Evolutionary conservation across 345 rosid genomes (phyloP), one percentile per base, ranked within the genome.

Genomic region (Brassica cretica): DNA sequence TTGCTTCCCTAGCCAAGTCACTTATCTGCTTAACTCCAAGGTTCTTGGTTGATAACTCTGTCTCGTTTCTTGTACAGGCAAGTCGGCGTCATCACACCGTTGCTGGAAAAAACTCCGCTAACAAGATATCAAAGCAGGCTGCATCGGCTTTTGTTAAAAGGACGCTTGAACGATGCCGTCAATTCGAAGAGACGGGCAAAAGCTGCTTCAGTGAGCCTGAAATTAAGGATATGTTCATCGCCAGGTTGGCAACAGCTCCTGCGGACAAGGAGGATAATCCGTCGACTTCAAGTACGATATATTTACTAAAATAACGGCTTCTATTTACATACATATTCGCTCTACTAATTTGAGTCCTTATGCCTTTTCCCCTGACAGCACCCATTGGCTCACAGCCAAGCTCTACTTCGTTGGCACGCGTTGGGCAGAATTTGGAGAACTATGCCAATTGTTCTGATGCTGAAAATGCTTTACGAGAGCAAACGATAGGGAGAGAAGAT

Each of bases 191-290:
- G 68, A 84, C 90, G 0, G 97, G 98, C 58, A 88, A 85, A 79
- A 89, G 99, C 87, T 91, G 94, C 85, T 95, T 95, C 76, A 81
- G 85, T 82, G 99, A 91, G 66, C 93, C 92, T 41, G 78, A 82
- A 66, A 78, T 85, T 76, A 91, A 66, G 84, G 90, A 87, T 76
- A 84, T 90, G 85, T 89, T 90, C 83, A 83, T 84, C 66, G 83
- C 87, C 14, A 80, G 87, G 71, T 76, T 80, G 77, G 80, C 84
- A 71, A 84, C 58, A 78, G 72, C 83, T 33, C 77, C 79, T 65
- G 53, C 71, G 18, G 88, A 87, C 78, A 85, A 73, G 75, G 94
- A 89, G 78, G 81, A 29, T 74, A 74, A 74, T 74, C 67, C 62
- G 24, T 79, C 75, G 35, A 69, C 75, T 29, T 74, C 79, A 74